Base-by-base conservation (phyloP, 139 green algal species). In the Chlorella sp. region DNA sequence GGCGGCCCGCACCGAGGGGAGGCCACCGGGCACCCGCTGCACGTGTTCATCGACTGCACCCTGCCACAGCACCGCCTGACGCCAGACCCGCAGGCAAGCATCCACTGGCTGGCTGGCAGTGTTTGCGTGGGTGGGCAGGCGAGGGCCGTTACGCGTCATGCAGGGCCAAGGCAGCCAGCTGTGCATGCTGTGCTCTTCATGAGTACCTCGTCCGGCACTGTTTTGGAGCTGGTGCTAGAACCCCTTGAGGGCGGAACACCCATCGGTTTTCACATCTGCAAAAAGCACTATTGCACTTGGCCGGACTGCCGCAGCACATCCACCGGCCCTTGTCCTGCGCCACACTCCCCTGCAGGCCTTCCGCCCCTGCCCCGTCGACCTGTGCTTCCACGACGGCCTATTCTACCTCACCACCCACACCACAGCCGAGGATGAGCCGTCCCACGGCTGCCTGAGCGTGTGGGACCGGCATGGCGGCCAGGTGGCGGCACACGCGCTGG, bases 331-430 rank as follows among this genome's bases (percentile, higher is more conserved):
- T 26, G 3, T 39, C 0, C 9, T 26, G 26, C 16, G 39, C 28
- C 79, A 37, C 26, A 11, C 36, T 32, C 34, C 48, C 3, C 60
- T 36, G 60, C 61, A 87, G 82, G n/a, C 42, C 7, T 32, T 39
- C 22, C 57, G 28, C 22, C 82, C 82, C 61, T 61, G 36, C n/a
- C 82, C 82, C 34, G 60, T 78, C 26, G 61, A 78, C 61, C 77
- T 87, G 34, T 76, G 60, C 82, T 87, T 34, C 11, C 37, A 53
- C 60, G 34, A 34, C 28, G 82, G 82, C 82, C 7, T 78, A 1
- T 57, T 87, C 36, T 87, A 53, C 82, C 34, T 87, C 34, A 87
- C 82, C 34, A 77, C 82, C 21, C 82, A 87, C 61, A 87, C 60
- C 21, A n/a, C 42, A 15, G 34, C 14, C 24, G 79, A 68, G 15